phyloP scores from a whole-genome alignment of 163 green algal species.

The Volvox carteri region DNA sequence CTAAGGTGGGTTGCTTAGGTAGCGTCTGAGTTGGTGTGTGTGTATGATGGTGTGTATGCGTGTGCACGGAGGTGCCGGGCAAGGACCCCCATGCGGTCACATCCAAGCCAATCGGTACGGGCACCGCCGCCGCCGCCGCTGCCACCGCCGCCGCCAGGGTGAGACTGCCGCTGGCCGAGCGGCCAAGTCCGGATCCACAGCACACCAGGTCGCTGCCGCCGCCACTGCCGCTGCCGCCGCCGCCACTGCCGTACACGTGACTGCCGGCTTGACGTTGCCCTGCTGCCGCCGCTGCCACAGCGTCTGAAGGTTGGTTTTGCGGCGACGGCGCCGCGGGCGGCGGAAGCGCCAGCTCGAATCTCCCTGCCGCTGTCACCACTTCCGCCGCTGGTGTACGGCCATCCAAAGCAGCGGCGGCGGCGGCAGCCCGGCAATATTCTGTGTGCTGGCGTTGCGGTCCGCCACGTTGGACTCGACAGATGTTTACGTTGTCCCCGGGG shows the following conservation, averaged over 20 bases:
- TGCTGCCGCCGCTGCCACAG: neutral
- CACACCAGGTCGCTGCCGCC: neutral
- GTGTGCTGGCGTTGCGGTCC: too few relatives aligned
- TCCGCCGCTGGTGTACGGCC: too few relatives aligned
- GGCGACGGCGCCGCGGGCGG: too few relatives aligned
- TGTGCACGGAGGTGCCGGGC: neutral
- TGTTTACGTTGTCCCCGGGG: too few relatives aligned
- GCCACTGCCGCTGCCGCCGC: neutral
- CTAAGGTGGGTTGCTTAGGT: too few relatives aligned
- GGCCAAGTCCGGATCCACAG: neutral
- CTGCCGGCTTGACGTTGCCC: neutral
- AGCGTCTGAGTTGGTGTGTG: too few relatives aligned
- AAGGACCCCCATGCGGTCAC: neutral
- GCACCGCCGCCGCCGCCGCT: neutral
- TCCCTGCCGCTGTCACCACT: neutral
- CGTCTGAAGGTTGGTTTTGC: too few relatives aligned
- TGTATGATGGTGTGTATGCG: neutral
- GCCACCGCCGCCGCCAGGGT: neutral
- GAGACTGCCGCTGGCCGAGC: conserved; percentile 24
- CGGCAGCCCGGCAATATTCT: too few relatives aligned
- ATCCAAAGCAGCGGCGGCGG: too few relatives aligned
- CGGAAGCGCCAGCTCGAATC: too few relatives aligned
- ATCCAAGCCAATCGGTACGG: conserved; percentile 7
- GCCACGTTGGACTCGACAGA: too few relatives aligned
- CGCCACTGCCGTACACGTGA: neutral